Conservation (phyloP, 2,329 filamentous ascomycete species). For the Botrytis deweyae region DNA sequence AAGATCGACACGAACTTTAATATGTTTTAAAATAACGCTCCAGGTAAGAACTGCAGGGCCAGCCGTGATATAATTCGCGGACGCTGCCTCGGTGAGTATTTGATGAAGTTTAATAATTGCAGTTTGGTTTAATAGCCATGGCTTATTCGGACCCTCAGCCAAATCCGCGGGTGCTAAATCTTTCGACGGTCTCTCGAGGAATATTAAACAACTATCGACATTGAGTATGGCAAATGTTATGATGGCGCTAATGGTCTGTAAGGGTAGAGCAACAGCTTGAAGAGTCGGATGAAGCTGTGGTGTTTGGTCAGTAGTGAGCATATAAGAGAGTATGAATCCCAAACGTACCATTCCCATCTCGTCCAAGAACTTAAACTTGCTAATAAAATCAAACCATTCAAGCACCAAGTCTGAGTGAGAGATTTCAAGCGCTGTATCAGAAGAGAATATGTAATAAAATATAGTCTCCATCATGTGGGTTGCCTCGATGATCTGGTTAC, state of each 20-base stretch:
- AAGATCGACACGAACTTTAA: constrained; percentile 41
- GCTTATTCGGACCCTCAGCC: constrained; percentile 43
- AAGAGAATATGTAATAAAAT: constrained; percentile 66
- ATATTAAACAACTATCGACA: constrained; percentile 32
- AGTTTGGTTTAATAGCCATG: constrained; percentile 68
- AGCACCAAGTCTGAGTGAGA: constrained; percentile 58
- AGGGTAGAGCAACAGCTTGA: constrained; percentile 52
- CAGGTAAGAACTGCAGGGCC: constrained; percentile 77
- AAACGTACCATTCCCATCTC: constrained; percentile 52
- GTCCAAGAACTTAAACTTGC: constrained; percentile 70
- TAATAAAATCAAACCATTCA: constrained; percentile 67
- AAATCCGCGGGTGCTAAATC: constrained; percentile 35
- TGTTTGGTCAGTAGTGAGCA: constrained; percentile 18
- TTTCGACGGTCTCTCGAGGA: constrained; percentile 38
- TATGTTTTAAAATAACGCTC: constrained; percentile 71
- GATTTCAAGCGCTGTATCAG: constrained; percentile 46
- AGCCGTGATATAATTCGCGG: constrained; percentile 57
- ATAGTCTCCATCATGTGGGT: constrained; percentile 72
- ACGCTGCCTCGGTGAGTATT: constrained; percentile 60
- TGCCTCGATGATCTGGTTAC: constrained; percentile 65
- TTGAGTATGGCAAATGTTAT: constrained; percentile 74
- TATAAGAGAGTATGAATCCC: neutral
- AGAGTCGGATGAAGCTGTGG: constrained; percentile 31
- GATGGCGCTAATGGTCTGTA: constrained; percentile 68
- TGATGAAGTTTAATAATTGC: constrained; percentile 72